Conservation (phyloP, 2,329 filamentous ascomycete genomes). For the Arthroderma sp. region DNA sequence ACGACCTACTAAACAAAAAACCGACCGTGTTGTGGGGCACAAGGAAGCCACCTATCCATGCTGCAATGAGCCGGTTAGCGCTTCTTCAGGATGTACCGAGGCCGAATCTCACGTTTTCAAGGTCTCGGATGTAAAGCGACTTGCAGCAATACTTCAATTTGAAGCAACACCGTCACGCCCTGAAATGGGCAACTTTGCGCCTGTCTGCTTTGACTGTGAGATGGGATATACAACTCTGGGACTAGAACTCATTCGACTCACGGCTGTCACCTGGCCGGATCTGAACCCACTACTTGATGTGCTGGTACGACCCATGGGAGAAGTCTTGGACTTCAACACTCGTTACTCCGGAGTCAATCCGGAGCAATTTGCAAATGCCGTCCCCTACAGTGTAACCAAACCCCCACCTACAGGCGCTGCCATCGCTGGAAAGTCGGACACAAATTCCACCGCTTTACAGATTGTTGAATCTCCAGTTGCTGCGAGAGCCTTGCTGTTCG, state of each 20-base stretch:
- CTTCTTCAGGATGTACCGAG: constrained; percentile 60
- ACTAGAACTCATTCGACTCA: constrained; percentile 78
- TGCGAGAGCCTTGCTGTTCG: constrained; percentile 67
- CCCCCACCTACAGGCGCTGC: constrained; percentile 5
- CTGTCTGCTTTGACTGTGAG: constrained; percentile 84
- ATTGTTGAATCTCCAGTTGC: constrained; percentile 62
- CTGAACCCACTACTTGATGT: constrained; percentile 67
- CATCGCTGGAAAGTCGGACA: constrained; percentile 11
- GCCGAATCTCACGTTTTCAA: constrained; percentile 76
- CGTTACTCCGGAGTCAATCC: constrained; percentile 77
- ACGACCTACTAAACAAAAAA: constrained; percentile 39
- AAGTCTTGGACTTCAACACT: constrained; percentile 81
- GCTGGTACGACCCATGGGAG: constrained; percentile 69
- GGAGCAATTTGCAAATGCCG: constrained; percentile 59
- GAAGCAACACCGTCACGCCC: constrained; percentile 50
- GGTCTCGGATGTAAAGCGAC: constrained; percentile 56
- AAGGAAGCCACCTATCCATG: constrained; percentile 58
- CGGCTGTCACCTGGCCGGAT: constrained; percentile 73
- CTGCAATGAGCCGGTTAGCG: constrained; percentile 62
- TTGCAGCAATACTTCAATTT: constrained; percentile 71
- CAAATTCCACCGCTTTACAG: constrained; percentile 41
- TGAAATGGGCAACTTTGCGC: constrained; percentile 20
- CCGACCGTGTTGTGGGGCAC: constrained; percentile 43
- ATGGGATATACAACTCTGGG: constrained; percentile 92
- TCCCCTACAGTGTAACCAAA: constrained; percentile 34